Conservation (phyloP, 2,329 filamentous ascomycete genomes). For the Aspergillus quadrilineatus region DNA sequence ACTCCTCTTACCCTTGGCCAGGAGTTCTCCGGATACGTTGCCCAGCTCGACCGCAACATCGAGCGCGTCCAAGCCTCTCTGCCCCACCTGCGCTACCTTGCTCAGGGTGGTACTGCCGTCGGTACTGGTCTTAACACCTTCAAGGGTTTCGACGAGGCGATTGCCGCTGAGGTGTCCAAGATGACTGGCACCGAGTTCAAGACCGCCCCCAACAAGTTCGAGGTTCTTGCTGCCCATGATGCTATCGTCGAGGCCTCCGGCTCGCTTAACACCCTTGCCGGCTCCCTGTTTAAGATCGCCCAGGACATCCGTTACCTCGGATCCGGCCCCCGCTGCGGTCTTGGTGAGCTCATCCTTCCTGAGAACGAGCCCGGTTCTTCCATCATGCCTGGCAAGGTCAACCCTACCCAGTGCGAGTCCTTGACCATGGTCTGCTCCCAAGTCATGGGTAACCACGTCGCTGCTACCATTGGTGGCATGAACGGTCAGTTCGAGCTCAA, state of each 20-base stretch:
- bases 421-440: constrained; percentile 97
- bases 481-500: constrained; percentile 99
- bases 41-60: constrained; percentile 88
- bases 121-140: constrained; percentile 98
- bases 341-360: constrained; percentile 87
- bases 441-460: constrained; percentile 96
- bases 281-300: constrained; percentile 94
- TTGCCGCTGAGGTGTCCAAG: constrained; percentile 85
- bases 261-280: constrained; percentile 86
- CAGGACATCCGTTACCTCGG: constrained; percentile 98
- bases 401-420: constrained; percentile 96
- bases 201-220: constrained; percentile 98
- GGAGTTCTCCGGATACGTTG: constrained; percentile 96
- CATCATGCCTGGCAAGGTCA: constrained; percentile 99
- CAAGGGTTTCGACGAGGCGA: constrained; percentile 89
- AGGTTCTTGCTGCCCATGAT: constrained; percentile 93
- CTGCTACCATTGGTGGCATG: constrained; percentile 89
- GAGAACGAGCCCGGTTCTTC: constrained; percentile 98
- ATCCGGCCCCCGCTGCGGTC: constrained; percentile 90
- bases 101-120: constrained; percentile 94
- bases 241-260: constrained; percentile 93
- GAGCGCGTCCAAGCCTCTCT: constrained; percentile 80
- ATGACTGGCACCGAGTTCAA: constrained; percentile 92
- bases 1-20: constrained; percentile 93
- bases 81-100: constrained; percentile 80